Conservation (phyloP, 129 eudicot species). For the Smallanthus sonchifolius region DNA sequence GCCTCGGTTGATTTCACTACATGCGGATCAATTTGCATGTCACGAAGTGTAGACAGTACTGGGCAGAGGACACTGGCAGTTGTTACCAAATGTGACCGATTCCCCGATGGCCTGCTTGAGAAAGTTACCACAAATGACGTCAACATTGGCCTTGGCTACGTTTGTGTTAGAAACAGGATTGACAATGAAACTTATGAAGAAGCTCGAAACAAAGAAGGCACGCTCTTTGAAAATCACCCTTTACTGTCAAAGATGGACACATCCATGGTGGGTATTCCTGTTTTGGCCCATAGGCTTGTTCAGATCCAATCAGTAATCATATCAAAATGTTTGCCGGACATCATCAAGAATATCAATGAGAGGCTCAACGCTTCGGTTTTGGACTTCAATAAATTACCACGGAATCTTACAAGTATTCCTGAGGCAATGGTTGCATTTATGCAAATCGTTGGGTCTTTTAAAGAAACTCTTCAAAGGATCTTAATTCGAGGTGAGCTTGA, state of each 20-base stretch:
- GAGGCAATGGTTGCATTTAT: constrained; percentile 40
- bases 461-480: constrained; percentile 37
- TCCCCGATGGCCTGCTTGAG: constrained; percentile 31
- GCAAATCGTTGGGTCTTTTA: constrained; percentile 30
- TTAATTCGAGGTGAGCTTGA: constrained; percentile 17
- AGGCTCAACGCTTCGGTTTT: constrained; percentile 22
- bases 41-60: constrained; percentile 23
- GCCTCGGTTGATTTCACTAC: constrained; percentile 31
- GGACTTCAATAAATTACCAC: constrained; percentile 35
- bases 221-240: constrained; percentile 17
- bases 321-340: constrained; percentile 26
- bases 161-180: constrained; percentile 29
- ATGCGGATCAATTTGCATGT: constrained; percentile 36
- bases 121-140: constrained; percentile 40
- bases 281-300: constrained; percentile 22
- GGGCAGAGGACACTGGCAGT: constrained; percentile 37
- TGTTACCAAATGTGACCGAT: constrained; percentile 33
- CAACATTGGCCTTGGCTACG: constrained; percentile 33
- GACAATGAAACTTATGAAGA: constrained; percentile 25
- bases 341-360: constrained; percentile 26
- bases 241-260: constrained; percentile 25
- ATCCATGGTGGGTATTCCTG: constrained; percentile 23
- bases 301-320: constrained; percentile 10
- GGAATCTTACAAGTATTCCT: constrained; percentile 16
- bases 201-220: constrained; percentile 20